These are phyloP conservation scores for Phellinidium pouzarii DNA, from an alignment of 1,284 basidiomycete genomes.

Conservation along the genomic window DNA sequence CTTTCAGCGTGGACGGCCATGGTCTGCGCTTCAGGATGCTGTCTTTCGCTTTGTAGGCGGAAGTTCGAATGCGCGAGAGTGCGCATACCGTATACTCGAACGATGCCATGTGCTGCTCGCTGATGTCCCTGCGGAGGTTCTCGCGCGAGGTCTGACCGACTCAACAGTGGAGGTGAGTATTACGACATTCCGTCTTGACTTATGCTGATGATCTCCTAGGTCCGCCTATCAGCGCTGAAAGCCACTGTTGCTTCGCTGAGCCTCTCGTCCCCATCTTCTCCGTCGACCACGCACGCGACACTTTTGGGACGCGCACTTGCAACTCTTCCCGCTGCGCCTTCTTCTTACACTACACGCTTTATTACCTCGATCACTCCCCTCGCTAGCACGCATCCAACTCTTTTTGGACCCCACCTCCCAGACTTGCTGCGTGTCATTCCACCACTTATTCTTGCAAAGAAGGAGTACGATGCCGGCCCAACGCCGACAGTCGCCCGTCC, in stretches of 20 bases:
- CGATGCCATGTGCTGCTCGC: constrained; percentile 15
- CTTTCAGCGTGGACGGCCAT: constrained; percentile 65
- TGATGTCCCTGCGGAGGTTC: constrained; percentile 16
- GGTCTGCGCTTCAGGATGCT: constrained; percentile 70
- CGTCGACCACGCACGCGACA: constrained; percentile 40
- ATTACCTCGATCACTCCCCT: constrained; percentile 68
- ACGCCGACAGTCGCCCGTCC: constrained; percentile 67
- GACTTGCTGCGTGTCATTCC: constrained; percentile 61
- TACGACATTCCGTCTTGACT: neutral
- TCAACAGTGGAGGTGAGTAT: constrained; percentile 10
- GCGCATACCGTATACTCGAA: constrained; percentile 16
- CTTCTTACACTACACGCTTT: constrained; percentile 44
- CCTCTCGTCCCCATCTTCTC: constrained; percentile 51
- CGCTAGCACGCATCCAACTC: constrained; percentile 52
- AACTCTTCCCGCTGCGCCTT: constrained; percentile 42
- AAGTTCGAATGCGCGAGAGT: constrained; percentile 4
- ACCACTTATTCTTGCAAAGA: constrained; percentile 51
- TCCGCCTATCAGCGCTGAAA: constrained; percentile 16
- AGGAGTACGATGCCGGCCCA: constrained; percentile 52
- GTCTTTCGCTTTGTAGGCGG: constrained; percentile 36
- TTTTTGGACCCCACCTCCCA: constrained; percentile 63
- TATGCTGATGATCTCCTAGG: neutral
- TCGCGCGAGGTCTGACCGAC: constrained; percentile 14
- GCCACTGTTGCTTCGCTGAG: constrained; percentile 60
- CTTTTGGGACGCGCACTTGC: constrained; percentile 64